These are phyloP conservation scores for Fragilaria crotonensis DNA, from an alignment of 108 stramenopile species.

Conservation along the genomic window DNA sequence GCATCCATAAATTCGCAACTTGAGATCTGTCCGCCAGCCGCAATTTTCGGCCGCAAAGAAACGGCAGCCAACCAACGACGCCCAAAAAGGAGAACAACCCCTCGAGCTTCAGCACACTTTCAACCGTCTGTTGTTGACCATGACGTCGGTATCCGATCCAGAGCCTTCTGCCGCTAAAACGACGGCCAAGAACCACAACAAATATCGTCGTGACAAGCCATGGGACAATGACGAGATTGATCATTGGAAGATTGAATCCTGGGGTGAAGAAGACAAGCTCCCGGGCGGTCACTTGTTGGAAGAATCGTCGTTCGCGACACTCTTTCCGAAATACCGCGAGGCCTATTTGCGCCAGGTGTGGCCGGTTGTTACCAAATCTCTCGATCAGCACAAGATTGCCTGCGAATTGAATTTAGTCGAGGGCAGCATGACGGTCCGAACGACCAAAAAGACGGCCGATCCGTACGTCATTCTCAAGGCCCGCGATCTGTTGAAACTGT, in stretches of 20 bases:
- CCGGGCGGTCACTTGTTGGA: constrained; percentile 86
- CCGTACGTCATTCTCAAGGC: constrained; percentile 97
- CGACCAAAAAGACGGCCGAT: constrained; percentile 91
- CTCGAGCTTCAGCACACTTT: too few species aligned
- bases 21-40: too few species aligned
- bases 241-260: constrained; percentile 89
- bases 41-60: too few species aligned
- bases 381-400: constrained; percentile 71
- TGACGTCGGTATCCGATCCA: too few species aligned
- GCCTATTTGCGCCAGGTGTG: constrained; percentile 96
- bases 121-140: too few species aligned
- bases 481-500: constrained; percentile 92
- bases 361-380: constrained; percentile 90
- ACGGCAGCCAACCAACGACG: too few species aligned
- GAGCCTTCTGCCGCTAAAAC: too few species aligned
- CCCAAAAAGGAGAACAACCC: too few species aligned
- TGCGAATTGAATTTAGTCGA: constrained; percentile 90
- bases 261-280: constrained; percentile 57
- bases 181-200: constrained; percentile 94
- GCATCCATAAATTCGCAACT: too few species aligned
- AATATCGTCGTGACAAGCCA: constrained; percentile 97
- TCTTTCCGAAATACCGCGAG: constrained; percentile 99
- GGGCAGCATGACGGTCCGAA: constrained; percentile 98
- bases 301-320: constrained; percentile 96
- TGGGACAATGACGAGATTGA: constrained; percentile 97